Evolutionary conservation across 352 stramenopile genomes (phyloP), one percentile per base, ranked within the genome.

Genomic region (Pythium volutum): DNA sequence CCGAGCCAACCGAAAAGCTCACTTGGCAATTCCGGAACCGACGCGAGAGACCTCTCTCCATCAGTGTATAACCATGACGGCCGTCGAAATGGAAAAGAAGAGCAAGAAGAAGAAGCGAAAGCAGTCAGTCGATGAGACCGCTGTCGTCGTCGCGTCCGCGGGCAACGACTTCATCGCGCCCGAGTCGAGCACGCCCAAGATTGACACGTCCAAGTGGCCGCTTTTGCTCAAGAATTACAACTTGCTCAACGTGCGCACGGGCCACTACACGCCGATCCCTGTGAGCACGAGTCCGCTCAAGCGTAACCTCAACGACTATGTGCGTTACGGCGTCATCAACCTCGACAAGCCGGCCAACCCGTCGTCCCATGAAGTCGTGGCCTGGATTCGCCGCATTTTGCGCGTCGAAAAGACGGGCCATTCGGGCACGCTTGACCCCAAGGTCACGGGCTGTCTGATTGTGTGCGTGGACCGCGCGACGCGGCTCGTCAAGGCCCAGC

Each of bases 271-370:
- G 45, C 97, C 98, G 43, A 99, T 99, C 73, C 93, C 98, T 5
- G 95, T 79, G 49, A 98, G 97, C 52, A 98, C 88, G 39, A 98
- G 84, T 34, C 98, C 98, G 45, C 76, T 99, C 31, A 98, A 98
- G 69, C 92, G 98, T 47, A 91, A 91, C 58, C 81, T 99, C n/a
- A 76, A 93, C 36, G 94, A 99, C 67, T 99, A 99, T 73, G 81
- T 99, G 26, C 93, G 88, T 31, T 99, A 99, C 66, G 98, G 97
- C 61, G 96, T 99, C n/a, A 99, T 99, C 70, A 99, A 99, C 79
- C 86, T 99, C 25, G 98, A 99, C 82, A 99, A 99, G 79, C 97
- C 98, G 16, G 95, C 97, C 31, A 99, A 99, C 82, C 98, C 98
- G 29, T 98, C 86, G 49, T 99, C 91, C 27, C 98, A 99, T 75